phyloP scores from a whole-genome alignment of 2,329 filamentous ascomycete species.

The Phialocephala sp. region DNA sequence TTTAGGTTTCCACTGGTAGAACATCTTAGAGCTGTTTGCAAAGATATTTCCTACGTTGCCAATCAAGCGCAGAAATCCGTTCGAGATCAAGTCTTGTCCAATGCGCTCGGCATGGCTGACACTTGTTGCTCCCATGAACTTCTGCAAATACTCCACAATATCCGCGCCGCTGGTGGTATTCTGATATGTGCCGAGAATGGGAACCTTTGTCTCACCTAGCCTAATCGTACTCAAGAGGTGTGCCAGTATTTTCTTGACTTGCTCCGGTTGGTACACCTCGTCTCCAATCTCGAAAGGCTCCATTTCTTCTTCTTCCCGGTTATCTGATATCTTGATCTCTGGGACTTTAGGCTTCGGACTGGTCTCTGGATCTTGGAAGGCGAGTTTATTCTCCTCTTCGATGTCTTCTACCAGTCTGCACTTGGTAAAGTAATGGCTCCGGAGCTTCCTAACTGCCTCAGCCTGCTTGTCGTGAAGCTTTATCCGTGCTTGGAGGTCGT shows the following conservation, averaged over 20 bases:
- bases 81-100: slow-evolving; percentile 86
- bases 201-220: slow-evolving; percentile 90
- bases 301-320: slow-evolving; percentile 70
- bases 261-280: slow-evolving; percentile 80
- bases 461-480: slow-evolving; percentile 93
- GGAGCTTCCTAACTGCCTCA: slow-evolving; percentile 87
- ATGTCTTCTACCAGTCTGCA: slow-evolving; percentile 94
- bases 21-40: slow-evolving; percentile 96
- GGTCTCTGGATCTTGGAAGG: slow-evolving; percentile 84
- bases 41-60: slow-evolving; percentile 96
- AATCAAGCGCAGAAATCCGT: slow-evolving; percentile 87
- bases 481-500: slow-evolving; percentile 88
- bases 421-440: slow-evolving; percentile 98
- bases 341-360: slow-evolving; percentile 73
- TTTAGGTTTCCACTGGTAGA: slow-evolving; percentile 95
- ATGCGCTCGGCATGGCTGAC: slow-evolving; percentile 93
- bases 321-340: slow-evolving; percentile 85
- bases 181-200: slow-evolving; percentile 91
- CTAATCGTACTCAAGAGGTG: slow-evolving; percentile 89
- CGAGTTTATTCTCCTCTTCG: slow-evolving; percentile 98
- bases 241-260: slow-evolving; percentile 86
- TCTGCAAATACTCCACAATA: slow-evolving; percentile 94
- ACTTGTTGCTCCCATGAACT: slow-evolving; percentile 81
- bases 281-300: slow-evolving; percentile 91
- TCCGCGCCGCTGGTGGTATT: slow-evolving; percentile 92